Percentiles rank a stretch among this genome's conserved stretches.
Conservation (phyloP, 495 filamentous ascomycete genomes). For the Lasiosphaeriaceae sp. region DNA sequence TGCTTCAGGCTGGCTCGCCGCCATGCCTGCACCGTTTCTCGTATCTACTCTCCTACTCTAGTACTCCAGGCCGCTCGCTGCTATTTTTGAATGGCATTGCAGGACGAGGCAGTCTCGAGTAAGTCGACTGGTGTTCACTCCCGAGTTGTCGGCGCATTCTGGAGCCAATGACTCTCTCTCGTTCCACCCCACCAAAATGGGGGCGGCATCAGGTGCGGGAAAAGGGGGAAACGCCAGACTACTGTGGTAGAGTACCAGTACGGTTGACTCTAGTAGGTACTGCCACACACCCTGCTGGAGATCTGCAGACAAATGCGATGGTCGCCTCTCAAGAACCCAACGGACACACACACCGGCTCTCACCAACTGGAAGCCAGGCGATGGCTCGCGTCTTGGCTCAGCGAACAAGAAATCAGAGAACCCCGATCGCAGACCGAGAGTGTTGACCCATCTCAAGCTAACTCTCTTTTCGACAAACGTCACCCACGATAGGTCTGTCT, state of each 20-base stretch:
- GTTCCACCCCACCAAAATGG: conserved; percentile 8
- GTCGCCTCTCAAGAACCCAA: no score
- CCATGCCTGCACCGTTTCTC: not conserved
- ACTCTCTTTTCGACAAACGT: not conserved
- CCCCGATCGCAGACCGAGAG: not conserved
- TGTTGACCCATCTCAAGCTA: not conserved
- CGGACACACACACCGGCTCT: not conserved
- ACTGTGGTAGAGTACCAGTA: no score
- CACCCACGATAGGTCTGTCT: not conserved
- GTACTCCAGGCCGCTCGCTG: not conserved
- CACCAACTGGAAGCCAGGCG: not conserved
- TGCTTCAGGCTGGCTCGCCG: not conserved
- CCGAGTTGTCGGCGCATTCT: conserved; percentile 9
- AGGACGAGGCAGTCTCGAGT: conserved; percentile 1
- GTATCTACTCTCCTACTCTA: no score
- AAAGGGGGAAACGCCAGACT: conserved; percentile 16
- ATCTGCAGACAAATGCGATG: not conserved
- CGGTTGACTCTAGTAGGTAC: no score
- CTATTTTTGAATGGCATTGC: conserved; percentile 1
- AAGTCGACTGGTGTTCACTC: conserved; percentile 7
- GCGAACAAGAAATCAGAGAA: not conserved
- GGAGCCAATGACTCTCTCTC: conserved; percentile 9
- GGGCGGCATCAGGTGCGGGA: conserved; percentile 10
- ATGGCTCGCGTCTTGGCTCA: not conserved
- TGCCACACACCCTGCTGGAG: not conserved